A percentile compares a stretch with the other conserved stretches of the same genome.
phyloP scores from a whole-genome alignment of 441 rosid species.

The Populus trichocarpa region DNA sequence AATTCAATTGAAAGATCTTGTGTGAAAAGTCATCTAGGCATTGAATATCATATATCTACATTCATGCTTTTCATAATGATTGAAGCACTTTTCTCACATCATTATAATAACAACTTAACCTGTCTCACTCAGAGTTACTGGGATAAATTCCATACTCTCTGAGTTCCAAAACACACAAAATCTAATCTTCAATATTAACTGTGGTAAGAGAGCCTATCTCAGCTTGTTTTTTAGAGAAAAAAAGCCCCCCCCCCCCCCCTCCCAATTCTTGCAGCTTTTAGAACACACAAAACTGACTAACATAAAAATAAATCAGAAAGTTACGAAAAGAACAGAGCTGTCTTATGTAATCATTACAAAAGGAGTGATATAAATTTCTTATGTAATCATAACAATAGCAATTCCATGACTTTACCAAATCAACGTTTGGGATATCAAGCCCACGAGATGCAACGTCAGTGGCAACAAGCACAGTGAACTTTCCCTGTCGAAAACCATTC shows the following conservation, averaged over 20 bases:
- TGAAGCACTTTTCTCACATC: not conserved
- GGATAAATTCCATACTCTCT: not conserved
- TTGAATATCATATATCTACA: not conserved
- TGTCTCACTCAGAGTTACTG: not conserved
- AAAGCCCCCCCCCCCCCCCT: too few relatives aligned
- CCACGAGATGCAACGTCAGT: conserved; percentile 99
- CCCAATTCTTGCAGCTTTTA: not conserved
- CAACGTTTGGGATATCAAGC: conserved; percentile 96
- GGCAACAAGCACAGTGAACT: conserved; percentile 95
- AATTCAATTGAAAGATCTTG: not conserved
- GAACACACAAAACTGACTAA: not conserved
- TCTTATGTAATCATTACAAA: not conserved
- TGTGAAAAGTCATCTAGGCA: not conserved
- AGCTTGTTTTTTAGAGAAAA: not conserved
- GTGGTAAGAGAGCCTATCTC: not conserved
- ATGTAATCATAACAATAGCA: not conserved
- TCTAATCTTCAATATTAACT: not conserved
- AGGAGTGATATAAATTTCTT: too few relatives aligned
- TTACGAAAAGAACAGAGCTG: not conserved
- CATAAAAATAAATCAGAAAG: not conserved
- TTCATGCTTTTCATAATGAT: not conserved
- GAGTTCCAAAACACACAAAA: not conserved
- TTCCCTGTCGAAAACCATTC: too few relatives aligned
- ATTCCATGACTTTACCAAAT: conserved; percentile 55
- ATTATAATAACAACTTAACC: not conserved